Percentiles rank a stretch among this genome's conserved stretches.
Evolutionary conservation across 495 filamentous ascomycete species (phyloP).

Genomic region (Lophium mytilinum): DNA sequence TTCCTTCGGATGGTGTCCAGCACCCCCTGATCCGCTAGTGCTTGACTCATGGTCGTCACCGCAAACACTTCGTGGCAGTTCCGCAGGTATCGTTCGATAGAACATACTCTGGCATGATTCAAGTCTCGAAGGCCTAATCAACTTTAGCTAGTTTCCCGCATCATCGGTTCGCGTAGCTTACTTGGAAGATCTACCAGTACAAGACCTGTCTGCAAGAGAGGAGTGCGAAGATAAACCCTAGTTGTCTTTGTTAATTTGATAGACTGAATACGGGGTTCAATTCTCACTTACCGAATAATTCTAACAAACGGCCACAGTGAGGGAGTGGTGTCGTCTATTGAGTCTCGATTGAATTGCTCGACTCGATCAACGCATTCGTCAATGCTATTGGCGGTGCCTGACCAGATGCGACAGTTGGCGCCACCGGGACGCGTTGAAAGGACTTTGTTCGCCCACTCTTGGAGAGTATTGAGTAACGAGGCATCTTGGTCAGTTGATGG

Average conservation of each 20-base stretch:
- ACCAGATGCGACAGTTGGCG: slow-evolving; percentile 1
- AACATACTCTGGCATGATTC: slow-evolving; percentile 1
- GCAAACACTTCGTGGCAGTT: slow-evolving; percentile 17
- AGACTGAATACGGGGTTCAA: not conserved
- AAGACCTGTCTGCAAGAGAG: slow-evolving; percentile 12
- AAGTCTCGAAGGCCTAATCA: slow-evolving; percentile 7
- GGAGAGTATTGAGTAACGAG: not conserved
- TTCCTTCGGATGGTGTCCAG: slow-evolving; percentile 8
- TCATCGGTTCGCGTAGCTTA: not conserved
- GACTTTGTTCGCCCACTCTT: slow-evolving; percentile 5
- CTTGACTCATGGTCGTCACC: slow-evolving; percentile 5
- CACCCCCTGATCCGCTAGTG: slow-evolving; percentile 1
- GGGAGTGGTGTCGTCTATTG: not conserved
- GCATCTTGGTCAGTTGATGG: not conserved
- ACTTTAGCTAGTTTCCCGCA: not conserved
- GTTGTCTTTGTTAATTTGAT: not conserved
- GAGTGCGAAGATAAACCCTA: slow-evolving; percentile 4
- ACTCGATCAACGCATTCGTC: slow-evolving; percentile 16
- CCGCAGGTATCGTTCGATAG: slow-evolving; percentile 9
- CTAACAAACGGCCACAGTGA: slow-evolving; percentile 16
- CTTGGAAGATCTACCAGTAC: slow-evolving; percentile 8
- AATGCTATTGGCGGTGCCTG: not conserved
- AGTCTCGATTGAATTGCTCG: slow-evolving; percentile 6
- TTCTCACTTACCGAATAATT: not conserved
- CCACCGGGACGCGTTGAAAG: slow-evolving; percentile 12